phyloP scores from a whole-genome alignment of 345 rosid genomes.

The Noccaea caerulescens region DNA sequence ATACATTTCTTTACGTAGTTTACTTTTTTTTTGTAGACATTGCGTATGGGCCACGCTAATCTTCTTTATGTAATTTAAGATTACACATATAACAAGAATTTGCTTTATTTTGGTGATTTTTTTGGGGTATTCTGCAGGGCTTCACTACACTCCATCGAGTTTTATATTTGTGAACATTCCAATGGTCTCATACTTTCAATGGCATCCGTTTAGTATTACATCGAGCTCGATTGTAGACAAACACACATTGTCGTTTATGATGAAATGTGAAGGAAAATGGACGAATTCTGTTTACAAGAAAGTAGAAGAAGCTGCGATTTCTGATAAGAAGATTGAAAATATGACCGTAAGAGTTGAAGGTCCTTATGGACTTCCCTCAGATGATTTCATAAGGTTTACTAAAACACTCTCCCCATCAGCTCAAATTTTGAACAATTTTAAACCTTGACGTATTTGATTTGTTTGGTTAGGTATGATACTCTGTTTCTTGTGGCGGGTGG shows the following conservation, averaged over 20 bases:
- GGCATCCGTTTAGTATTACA: slow-evolving; percentile 87
- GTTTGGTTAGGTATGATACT: slow-evolving; percentile 65
- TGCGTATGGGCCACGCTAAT: too few relatives aligned
- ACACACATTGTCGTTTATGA: slow-evolving; percentile 57
- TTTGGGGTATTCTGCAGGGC: slow-evolving; percentile 51
- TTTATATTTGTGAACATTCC: slow-evolving; percentile 73
- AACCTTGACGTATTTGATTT: background rate
- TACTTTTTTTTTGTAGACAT: too few relatives aligned
- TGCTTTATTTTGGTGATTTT: background rate
- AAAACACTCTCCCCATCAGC: background rate
- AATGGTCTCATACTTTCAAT: slow-evolving; percentile 60
- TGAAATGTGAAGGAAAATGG: slow-evolving; percentile 75
- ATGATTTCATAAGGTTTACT: slow-evolving; percentile 64
- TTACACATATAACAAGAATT: background rate
- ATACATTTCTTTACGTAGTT: background rate
- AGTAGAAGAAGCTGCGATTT: slow-evolving; percentile 49
- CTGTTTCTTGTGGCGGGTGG: slow-evolving; percentile 81
- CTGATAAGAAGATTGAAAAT: slow-evolving; percentile 44
- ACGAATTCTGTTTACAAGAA: slow-evolving; percentile 59
- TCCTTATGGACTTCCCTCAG: slow-evolving; percentile 79
- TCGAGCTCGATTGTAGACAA: slow-evolving; percentile 64
- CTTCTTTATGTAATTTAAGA: background rate
- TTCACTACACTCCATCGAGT: slow-evolving; percentile 70
- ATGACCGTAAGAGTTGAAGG: slow-evolving; percentile 69
- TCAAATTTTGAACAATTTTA: background rate